Conservation (phyloP, 1,139 yeast species). For the Hemisphaericaspora lyxosophila region DNA sequence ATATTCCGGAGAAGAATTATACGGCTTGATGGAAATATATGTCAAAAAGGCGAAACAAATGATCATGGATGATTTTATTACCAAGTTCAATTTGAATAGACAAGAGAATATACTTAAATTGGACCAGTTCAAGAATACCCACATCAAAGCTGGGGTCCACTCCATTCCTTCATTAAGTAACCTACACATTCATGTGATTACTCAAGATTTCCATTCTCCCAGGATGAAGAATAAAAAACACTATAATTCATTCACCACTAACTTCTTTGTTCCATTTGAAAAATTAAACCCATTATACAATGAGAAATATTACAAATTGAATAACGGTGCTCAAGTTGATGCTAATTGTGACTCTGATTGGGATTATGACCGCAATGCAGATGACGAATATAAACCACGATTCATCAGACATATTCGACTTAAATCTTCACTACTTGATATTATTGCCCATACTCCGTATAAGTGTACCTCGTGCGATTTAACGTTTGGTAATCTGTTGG, state of each 20-base stretch:
- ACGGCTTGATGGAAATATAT: slow-evolving; percentile 32
- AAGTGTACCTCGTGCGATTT: slow-evolving; percentile 50
- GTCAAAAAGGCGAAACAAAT: slow-evolving; percentile 44
- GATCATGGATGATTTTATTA: slow-evolving; percentile 36
- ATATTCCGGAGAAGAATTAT: slow-evolving; percentile 23
- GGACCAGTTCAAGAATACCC: slow-evolving; percentile 27
- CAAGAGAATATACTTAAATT: slow-evolving; percentile 10
- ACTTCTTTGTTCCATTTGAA: slow-evolving; percentile 60
- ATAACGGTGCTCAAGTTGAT: slow-evolving; percentile 8
- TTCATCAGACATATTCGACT: slow-evolving; percentile 10
- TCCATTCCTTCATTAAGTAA: slow-evolving; percentile 68
- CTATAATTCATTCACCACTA: slow-evolving; percentile 68
- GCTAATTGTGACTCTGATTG: slow-evolving; percentile 12
- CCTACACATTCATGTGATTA: slow-evolving; percentile 70
- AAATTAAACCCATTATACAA: slow-evolving; percentile 15
- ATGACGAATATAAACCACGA: slow-evolving; percentile 8
- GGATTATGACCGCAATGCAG: slow-evolving; percentile 5
- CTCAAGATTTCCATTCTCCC: slow-evolving; percentile 59
- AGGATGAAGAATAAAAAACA: slow-evolving; percentile 62
- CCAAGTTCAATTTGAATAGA: slow-evolving; percentile 12
- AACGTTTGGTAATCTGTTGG: slow-evolving; percentile 48
- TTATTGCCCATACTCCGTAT: slow-evolving; percentile 40
- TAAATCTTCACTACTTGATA: slow-evolving; percentile 22
- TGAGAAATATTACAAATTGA: slow-evolving; percentile 8
- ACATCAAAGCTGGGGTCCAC: slow-evolving; percentile 66